These are phyloP conservation scores for Sporothrix humicola DNA, from an alignment of 2,329 filamentous ascomycete species.

Conservation along the genomic window DNA sequence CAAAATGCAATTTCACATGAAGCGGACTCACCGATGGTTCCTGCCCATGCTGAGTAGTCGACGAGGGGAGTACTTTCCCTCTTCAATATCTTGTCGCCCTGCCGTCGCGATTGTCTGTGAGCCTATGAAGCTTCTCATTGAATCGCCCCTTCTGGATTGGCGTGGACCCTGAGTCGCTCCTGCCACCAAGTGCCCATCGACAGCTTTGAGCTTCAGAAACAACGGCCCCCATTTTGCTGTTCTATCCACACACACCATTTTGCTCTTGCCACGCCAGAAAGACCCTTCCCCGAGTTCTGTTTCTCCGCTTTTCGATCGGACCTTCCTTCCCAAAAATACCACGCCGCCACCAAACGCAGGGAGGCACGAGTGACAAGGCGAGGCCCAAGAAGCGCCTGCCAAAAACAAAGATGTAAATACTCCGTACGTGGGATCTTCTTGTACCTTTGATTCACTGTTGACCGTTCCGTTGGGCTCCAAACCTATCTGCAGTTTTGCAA, in stretches of 20 bases:
- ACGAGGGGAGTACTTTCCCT: neutral
- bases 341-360: neutral
- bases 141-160: neutral
- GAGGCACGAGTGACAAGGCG: neutral
- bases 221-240: neutral
- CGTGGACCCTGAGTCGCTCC: neutral
- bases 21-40: neutral
- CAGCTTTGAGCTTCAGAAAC: neutral
- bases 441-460: neutral
- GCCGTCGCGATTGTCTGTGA: neutral
- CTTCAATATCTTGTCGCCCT: neutral
- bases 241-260: neutral
- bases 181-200: neutral
- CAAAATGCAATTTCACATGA: neutral
- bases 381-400: neutral
- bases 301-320: constrained; percentile 31
- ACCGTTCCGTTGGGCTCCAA: constrained; percentile 1
- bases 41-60: neutral
- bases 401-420: neutral
- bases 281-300: constrained; percentile 16
- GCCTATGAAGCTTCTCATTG: neutral
- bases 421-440: neutral
- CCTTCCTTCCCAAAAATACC: constrained; percentile 16
- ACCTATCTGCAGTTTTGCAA: neutral
- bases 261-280: constrained; percentile 15